Base-by-base conservation (phyloP, 345 rosid genomes). In the Rhodomyrtus tomentosa region DNA sequence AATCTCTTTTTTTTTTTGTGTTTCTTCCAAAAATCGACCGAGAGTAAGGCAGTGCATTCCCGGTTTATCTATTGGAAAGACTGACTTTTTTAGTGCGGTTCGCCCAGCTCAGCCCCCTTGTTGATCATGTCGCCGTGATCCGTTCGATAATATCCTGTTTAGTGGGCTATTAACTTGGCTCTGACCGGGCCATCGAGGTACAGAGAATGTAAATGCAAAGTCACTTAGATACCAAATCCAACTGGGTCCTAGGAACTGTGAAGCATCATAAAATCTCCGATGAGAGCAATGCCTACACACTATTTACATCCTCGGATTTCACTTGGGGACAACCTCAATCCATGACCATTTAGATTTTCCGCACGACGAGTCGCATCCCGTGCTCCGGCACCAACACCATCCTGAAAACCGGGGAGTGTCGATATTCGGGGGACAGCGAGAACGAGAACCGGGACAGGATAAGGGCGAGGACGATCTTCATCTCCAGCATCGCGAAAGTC, bases 401-500 rank as follows among this genome's bases (percentile, higher is more conserved):
- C 83, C 83, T 87, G n/a, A 49, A 85, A 15, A 85, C 76, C 8
- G 92, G 92, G 16, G 91, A 86, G 76, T 88, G 91, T 49, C n/a
- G 59, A 51, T 91, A 91, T 4, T 87, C 84, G 0, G 89, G 84
- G 5, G 93, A 87, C 2, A 87, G 80, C 22, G 85, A 36, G 81
- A 91, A 82, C 0, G 87, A 85, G 73, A 90, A 88, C 81, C 56
- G 88, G n/a, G 86, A 89, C 40, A 91, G 85, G 22, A 90, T 6
- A 50, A 88, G 81, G 21, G 81, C 56, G 16, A 86, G 72, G 25
- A 88, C 76, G 3, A 84, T 45, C 83, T 90, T 91, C 55, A 87
- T 62, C 51, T 91, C 89, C 9, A 88, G 27, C 91, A 90, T 84
- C 0, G 91, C 90, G 29, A 90, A 90, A 24, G 86, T 89, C 84